phyloP scores from a whole-genome alignment of 2,329 filamentous ascomycete genomes.

The Pseudogymnoascus sp. region DNA sequence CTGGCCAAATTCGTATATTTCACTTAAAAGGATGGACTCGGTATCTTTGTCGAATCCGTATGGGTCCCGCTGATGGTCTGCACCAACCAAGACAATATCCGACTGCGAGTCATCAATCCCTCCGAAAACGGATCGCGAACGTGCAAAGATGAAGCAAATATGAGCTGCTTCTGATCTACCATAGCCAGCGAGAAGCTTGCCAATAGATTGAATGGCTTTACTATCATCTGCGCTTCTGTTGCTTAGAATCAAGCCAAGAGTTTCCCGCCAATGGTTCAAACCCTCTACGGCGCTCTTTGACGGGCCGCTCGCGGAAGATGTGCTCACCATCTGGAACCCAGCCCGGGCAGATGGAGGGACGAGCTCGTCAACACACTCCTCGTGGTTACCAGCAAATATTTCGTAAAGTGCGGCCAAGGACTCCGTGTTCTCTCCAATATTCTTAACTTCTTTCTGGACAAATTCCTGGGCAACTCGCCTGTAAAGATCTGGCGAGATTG shows the following conservation, averaged over 20 bases:
- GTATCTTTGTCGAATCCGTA: constrained; percentile 70
- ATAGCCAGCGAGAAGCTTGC: constrained; percentile 75
- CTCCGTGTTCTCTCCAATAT: constrained; percentile 69
- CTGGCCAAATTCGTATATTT: constrained; percentile 86
- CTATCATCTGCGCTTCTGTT: constrained; percentile 78
- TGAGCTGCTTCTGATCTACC: constrained; percentile 86
- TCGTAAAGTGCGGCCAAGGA: constrained; percentile 88
- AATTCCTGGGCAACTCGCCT: constrained; percentile 94
- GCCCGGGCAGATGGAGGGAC: constrained; percentile 88
- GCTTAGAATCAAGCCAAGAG: constrained; percentile 72
- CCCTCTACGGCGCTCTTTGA: constrained; percentile 71
- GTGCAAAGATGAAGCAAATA: constrained; percentile 85
- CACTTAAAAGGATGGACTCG: constrained; percentile 85
- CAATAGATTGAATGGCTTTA: constrained; percentile 69
- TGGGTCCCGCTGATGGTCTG: constrained; percentile 65
- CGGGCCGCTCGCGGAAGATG: constrained; percentile 50
- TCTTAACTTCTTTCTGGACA: constrained; percentile 87
- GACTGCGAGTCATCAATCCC: constrained; percentile 74
- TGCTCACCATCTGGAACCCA: constrained; percentile 83
- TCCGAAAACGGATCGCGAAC: constrained; percentile 60
- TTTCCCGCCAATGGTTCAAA: constrained; percentile 90
- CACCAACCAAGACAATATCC: constrained; percentile 75
- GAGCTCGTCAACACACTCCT: constrained; percentile 91
- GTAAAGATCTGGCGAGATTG: constrained; percentile 72
- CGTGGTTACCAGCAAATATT: constrained; percentile 84